Evolutionary conservation across 305 asterid species (phyloP).

Genomic region (Rubia balearica): DNA sequence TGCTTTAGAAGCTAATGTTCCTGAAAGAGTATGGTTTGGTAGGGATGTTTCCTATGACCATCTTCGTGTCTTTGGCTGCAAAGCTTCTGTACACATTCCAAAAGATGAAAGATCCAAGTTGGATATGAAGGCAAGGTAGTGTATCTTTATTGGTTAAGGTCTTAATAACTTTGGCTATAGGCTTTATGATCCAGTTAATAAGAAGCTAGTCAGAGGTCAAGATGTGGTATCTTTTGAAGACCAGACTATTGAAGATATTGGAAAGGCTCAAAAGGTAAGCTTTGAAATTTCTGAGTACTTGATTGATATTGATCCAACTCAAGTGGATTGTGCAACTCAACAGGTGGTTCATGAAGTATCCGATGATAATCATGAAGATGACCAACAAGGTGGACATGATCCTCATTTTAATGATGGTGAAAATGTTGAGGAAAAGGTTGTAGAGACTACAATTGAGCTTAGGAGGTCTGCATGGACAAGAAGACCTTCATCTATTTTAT

Average conservation of each 20-base stretch:
- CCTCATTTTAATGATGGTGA: too few species aligned
- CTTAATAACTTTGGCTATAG: neutral
- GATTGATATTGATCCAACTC: too few species aligned
- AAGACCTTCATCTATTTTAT: too few species aligned
- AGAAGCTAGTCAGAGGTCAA: constrained; percentile 1
- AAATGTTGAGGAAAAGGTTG: too few species aligned
- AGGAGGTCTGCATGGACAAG: too few species aligned
- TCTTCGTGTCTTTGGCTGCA: constrained; percentile 9
- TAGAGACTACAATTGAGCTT: too few species aligned
- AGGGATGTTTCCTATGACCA: neutral
- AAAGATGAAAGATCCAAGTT: constrained; percentile 6
- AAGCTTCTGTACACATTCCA: neutral
- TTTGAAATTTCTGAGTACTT: too few species aligned
- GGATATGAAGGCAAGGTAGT: neutral
- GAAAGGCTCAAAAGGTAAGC: too few species aligned
- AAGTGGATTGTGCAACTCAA: too few species aligned
- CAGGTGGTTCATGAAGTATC: too few species aligned
- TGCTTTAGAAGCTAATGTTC: too few species aligned
- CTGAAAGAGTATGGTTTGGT: neutral
- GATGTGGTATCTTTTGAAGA: neutral
- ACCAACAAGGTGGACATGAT: neutral
- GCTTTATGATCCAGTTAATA: neutral
- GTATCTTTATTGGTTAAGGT: neutral
- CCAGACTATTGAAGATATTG: neutral
- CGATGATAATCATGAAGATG: neutral